Base-by-base conservation (phyloP, 345 rosid species). In the Bretschneidera sinensis region DNA sequence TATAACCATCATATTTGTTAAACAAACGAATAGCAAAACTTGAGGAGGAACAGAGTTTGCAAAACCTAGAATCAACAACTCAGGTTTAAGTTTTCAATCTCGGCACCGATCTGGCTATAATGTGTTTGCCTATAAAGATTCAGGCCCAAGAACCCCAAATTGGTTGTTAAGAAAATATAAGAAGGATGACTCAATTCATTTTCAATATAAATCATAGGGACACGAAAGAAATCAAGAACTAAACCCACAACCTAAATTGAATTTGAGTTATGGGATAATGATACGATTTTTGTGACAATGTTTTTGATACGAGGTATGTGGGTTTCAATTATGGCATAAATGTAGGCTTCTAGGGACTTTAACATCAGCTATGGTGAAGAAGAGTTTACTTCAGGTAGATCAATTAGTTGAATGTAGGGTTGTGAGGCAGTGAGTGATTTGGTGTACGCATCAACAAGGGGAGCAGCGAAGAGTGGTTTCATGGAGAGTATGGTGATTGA, bases 201-300 rank as follows among this genome's bases (percentile, higher is more conserved):
- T 0, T 73, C 80, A 28, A 73, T 50, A 1, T 71, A 81, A 59
- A 86, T 64, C 81, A 80, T 68, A 34, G 78, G 64, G 20, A 68
- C 60, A 61, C 84, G 76, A 58, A 82, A 81, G 17, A 81, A 45
- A 59, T 86, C 85, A 28, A 71, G 66, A 71, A 78, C 68, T 9
- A 86, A 18, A 19, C 75, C 89, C 0, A 63, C 67, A 24, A 79
- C 74, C 16, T 18, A 54, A 57, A 57, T 57, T 18, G 73, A 71
- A 49, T 51, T 79, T n/a, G n/a, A n/a, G n/a, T n/a, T n/a, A n/a
- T n/a, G n/a, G n/a, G n/a, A n/a, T n/a, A n/a, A n/a, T n/a, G n/a
- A 57, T 53, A 66, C 52, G 21, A 73, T 48, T 34, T 21, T 57
- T 28, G 16, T 54, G 50, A 67, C n/a, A 62, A 67, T 54, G n/a